phyloP scores from a whole-genome alignment of 2,329 filamentous ascomycete genomes.

The Dactylellina parvicollis region DNA sequence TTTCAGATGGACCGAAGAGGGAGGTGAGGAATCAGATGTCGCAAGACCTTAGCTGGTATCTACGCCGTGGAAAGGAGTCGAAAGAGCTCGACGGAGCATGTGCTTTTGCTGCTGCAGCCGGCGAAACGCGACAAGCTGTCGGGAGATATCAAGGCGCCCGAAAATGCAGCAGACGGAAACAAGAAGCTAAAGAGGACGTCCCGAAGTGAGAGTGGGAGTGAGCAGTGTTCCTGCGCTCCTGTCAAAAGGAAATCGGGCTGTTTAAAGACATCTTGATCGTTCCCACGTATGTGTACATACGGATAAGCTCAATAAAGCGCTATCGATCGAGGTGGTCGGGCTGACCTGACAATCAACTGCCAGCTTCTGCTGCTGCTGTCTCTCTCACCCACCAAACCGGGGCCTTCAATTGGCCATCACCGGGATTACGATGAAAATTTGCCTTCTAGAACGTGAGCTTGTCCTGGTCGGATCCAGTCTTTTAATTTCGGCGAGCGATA shows the following conservation, averaged over 20 bases:
- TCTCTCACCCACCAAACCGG: not conserved
- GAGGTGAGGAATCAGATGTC: conserved; percentile 27
- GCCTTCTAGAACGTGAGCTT: too few species aligned
- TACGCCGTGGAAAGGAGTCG: not conserved
- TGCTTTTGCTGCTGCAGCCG: conserved; percentile 1
- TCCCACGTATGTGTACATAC: too few species aligned
- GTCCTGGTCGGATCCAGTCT: too few species aligned
- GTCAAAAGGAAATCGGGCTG: too few species aligned
- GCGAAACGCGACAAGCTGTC: not conserved
- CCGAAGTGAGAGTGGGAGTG: too few species aligned
- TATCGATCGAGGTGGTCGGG: too few species aligned
- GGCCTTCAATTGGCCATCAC: not conserved
- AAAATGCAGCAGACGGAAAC: not conserved
- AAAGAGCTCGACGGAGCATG: conserved; percentile 1
- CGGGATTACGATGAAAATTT: not conserved
- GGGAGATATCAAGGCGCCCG: too few species aligned
- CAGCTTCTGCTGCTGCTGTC: not conserved
- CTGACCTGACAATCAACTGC: conserved; percentile 30
- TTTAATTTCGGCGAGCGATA: too few species aligned
- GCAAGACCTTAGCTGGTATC: not conserved
- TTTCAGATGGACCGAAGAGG: not conserved
- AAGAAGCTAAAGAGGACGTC: too few species aligned
- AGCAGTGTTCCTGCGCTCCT: too few species aligned
- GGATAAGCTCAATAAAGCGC: too few species aligned
- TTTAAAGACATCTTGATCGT: too few species aligned